Percentiles rank a stretch among this genome's conserved stretches.
These are phyloP conservation scores for Eucommia ulmoides DNA, from an alignment of 257 asterid species.

Conservation along the genomic window DNA sequence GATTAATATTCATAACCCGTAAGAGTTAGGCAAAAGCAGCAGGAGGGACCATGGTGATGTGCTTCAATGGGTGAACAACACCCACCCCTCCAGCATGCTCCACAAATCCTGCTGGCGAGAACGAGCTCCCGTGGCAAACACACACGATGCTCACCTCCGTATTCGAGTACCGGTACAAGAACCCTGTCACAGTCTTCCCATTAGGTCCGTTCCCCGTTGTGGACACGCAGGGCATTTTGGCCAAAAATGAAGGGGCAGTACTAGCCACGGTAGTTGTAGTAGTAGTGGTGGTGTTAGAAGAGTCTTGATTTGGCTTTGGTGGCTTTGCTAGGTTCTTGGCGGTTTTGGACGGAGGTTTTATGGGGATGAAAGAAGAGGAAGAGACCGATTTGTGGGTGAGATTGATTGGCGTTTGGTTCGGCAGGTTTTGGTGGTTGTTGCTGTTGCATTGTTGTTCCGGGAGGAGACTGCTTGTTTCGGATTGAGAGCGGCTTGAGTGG, in stretches of 20 bases:
- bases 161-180: slow-evolving; percentile 34
- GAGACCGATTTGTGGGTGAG: background rate
- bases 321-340: background rate
- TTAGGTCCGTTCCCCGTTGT: slow-evolving; percentile 62
- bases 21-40: too few species aligned
- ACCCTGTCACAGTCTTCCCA: slow-evolving; percentile 49
- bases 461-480: slow-evolving; percentile 2
- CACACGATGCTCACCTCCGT: slow-evolving; percentile 47
- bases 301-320: slow-evolving; percentile 6
- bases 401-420: background rate
- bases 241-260: too few species aligned
- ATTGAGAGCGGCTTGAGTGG: slow-evolving; percentile 16
- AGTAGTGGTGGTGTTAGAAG: too few species aligned
- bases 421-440: slow-evolving; percentile 3
- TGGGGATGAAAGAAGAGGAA: background rate
- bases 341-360: slow-evolving; percentile 1
- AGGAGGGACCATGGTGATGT: slow-evolving; percentile 40
- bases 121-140: slow-evolving; percentile 50
- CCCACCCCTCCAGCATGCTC: slow-evolving; percentile 65
- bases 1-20: too few species aligned
- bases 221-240: slow-evolving; percentile 48
- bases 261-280: too few species aligned
- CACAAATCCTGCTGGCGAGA: slow-evolving; percentile 59
- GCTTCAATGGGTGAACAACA: slow-evolving; percentile 39
- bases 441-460: background rate